phyloP scores from a whole-genome alignment of 208 protist species.

The Leishmania guyanensis region DNA sequence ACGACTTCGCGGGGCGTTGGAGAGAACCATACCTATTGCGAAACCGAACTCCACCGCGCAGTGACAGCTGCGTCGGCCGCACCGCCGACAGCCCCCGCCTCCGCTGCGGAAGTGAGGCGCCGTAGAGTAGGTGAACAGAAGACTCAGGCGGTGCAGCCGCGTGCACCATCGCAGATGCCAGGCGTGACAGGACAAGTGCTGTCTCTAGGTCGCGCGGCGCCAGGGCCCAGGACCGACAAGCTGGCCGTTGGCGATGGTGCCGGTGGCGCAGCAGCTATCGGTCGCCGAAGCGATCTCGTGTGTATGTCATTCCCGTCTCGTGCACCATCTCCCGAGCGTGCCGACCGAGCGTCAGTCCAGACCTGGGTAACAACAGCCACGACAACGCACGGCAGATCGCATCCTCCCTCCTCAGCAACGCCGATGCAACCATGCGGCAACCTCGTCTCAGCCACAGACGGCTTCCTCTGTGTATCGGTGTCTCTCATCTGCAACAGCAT shows the following conservation, averaged over 20 bases:
- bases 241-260: background rate
- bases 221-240: background rate
- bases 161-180: background rate
- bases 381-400: background rate
- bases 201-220: background rate
- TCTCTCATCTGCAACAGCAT: constrained; percentile 70
- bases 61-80: background rate
- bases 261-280: background rate
- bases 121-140: background rate
- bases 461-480: constrained; percentile 49
- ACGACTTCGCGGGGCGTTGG: background rate
- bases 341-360: background rate
- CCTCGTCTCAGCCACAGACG: constrained; percentile 40
- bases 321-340: constrained; percentile 14
- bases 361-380: background rate
- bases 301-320: background rate
- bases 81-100: background rate
- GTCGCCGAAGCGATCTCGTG: constrained; percentile 12
- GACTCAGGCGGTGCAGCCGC: background rate
- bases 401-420: background rate
- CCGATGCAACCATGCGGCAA: background rate
- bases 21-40: background rate
- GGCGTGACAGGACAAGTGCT: background rate
- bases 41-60: no score
- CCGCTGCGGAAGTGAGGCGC: background rate